Evolutionary conservation across 805 yeast species (phyloP).

Genomic region (Saturnispora zaruensis): DNA sequence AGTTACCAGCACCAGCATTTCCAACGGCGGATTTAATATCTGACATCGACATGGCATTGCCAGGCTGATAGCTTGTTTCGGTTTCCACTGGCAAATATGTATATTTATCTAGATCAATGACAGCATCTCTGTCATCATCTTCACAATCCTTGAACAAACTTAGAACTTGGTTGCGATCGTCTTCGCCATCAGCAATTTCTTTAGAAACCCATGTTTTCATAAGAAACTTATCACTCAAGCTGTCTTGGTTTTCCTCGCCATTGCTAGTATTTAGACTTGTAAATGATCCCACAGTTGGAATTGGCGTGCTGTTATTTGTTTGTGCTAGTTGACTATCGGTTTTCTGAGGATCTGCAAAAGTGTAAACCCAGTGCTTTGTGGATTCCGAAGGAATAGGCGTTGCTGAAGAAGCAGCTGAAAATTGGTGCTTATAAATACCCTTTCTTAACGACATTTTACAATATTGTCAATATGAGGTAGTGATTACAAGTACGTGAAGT

Average conservation of each 20-base stretch:
- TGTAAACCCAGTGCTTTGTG: background rate
- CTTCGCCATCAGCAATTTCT: background rate
- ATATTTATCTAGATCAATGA: conserved; percentile 30
- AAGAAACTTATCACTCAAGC: background rate
- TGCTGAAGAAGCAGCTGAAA: conserved; percentile 8
- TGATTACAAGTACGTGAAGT: background rate
- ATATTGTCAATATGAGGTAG: background rate
- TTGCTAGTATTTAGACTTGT: background rate
- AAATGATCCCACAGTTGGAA: background rate
- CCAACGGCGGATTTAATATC: conserved; percentile 37
- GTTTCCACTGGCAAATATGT: conserved; percentile 22
- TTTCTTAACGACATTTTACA: conserved; percentile 3
- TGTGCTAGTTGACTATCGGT: background rate
- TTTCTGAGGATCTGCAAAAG: background rate
- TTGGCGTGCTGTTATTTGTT: background rate
- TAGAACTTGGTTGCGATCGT: background rate
- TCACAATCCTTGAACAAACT: conserved; percentile 17
- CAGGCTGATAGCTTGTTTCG: conserved; percentile 7
- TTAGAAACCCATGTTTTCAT: conserved; percentile 3
- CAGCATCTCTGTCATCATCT: conserved; percentile 28
- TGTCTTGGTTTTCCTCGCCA: background rate
- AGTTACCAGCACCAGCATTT: conserved; percentile 27
- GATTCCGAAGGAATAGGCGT: conserved; percentile 6
- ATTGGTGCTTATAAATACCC: conserved; percentile 6
- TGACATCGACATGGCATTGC: conserved; percentile 28